Evolutionary conservation across 768 basidiomycete species (phyloP).

Genomic region (Cantharellus anzutake): DNA sequence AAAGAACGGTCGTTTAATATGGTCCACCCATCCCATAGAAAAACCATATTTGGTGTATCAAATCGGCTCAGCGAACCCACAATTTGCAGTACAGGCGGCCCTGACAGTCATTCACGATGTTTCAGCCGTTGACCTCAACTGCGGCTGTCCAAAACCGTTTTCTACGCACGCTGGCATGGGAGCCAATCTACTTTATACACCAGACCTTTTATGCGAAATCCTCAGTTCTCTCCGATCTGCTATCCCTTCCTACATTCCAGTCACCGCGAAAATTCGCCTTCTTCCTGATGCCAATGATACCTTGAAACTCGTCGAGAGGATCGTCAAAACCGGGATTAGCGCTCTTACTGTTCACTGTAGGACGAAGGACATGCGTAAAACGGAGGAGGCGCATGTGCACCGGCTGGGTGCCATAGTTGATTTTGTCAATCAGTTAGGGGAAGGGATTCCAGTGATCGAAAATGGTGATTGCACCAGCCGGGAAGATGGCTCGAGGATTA

Average conservation of each 20-base stretch:
- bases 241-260: conserved; percentile 58
- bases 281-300: conserved; percentile 78
- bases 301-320: conserved; percentile 69
- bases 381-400: conserved; percentile 58
- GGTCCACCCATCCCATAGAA: conserved; percentile 84
- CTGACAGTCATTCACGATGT: conserved; percentile 73
- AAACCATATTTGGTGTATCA: conserved; percentile 91
- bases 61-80: conserved; percentile 78
- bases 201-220: conserved; percentile 80
- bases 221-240: conserved; percentile 54
- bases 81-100: conserved; percentile 83
- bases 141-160: conserved; percentile 94
- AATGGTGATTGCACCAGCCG: conserved; percentile 82
- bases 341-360: conserved; percentile 90
- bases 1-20: conserved; percentile 61
- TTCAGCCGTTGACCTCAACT: conserved; percentile 90
- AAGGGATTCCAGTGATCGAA: conserved; percentile 72
- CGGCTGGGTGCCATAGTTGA: conserved; percentile 73
- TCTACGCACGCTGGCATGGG: conserved; percentile 93
- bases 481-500: conserved; percentile 60
- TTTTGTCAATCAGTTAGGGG: conserved; percentile 47
- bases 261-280: conserved; percentile 89
- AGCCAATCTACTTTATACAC: conserved; percentile 80
- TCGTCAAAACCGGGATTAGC: conserved; percentile 73
- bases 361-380: conserved; percentile 76